Conservation (phyloP, 331 rosid species). For the Spiraea crenata region DNA sequence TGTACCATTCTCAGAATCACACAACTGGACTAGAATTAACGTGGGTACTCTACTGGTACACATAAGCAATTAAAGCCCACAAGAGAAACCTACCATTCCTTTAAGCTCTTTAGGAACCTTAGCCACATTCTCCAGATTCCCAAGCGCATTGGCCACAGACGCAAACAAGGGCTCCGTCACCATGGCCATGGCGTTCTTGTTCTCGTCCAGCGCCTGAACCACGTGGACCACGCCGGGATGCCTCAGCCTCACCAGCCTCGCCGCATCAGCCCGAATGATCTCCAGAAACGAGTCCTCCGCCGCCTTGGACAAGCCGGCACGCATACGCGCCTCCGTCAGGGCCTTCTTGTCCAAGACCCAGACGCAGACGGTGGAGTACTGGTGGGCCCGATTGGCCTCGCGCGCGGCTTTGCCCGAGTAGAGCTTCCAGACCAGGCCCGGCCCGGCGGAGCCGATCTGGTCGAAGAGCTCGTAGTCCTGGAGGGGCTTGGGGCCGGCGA, state of each 20-base stretch:
- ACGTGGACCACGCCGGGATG: slow-evolving; percentile 96
- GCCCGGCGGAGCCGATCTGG: slow-evolving; percentile 98
- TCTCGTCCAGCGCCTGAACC: slow-evolving; percentile 96
- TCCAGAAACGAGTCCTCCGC: slow-evolving; percentile 86
- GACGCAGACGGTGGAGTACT: slow-evolving; percentile 85
- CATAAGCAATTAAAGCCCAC: neutral
- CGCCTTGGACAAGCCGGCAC: slow-evolving; percentile 69
- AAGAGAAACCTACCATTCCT: slow-evolving; percentile 61
- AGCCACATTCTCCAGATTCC: slow-evolving; percentile 58
- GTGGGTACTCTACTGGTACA: neutral
- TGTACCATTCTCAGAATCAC: neutral
- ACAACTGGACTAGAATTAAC: neutral
- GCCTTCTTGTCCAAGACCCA: slow-evolving; percentile 88
- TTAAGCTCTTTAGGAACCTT: slow-evolving; percentile 81
- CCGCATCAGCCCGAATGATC: slow-evolving; percentile 81
- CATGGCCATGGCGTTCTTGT: slow-evolving; percentile 96
- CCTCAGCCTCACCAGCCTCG: slow-evolving; percentile 71
- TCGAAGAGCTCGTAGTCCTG: slow-evolving; percentile 89
- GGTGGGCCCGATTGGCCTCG: slow-evolving; percentile 74
- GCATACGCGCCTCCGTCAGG: slow-evolving; percentile 63
- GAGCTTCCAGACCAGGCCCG: slow-evolving; percentile 77
- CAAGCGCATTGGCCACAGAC: slow-evolving; percentile 82
- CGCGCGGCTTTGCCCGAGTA: slow-evolving; percentile 77
- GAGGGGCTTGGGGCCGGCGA: slow-evolving; percentile 89
- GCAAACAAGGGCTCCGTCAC: slow-evolving; percentile 96